Base-by-base conservation (phyloP, 1,284 basidiomycete species). In the Leccinum subspadiceum region DNA sequence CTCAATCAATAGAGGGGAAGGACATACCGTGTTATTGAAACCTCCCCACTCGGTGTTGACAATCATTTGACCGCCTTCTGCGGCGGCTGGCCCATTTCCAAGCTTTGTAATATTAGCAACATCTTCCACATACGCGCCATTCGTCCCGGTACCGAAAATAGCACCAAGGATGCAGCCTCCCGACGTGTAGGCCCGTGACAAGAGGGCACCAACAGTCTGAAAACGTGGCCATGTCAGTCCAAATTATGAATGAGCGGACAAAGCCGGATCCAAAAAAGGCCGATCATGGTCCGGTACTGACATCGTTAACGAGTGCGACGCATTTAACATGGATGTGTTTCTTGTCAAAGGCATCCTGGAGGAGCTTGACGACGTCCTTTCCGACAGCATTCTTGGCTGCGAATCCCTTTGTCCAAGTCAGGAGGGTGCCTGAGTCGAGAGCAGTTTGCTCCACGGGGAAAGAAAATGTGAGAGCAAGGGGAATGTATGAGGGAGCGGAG, bases 331-430 rank as follows among this genome's bases (percentile, higher is more conserved):
- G 94, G 70, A 98, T 88, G 69, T 96, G 92, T 76, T 96, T 96
- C 68, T 90, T 79, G 77, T 98, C 89, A 67, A 99, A 92, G 1
- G 96, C 92, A 67, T 96, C 90, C 75, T 99, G 97, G 20, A 99
- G 80, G 31, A 98, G 81, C 68, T 89, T 84, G 24, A 98, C 94
- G 29, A 98, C 89, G 72, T 99, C 97, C 66, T 95, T 83, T 44
- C 96, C 96, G 52, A 96, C 78, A 0, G 96, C 96, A 71, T 95
- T 92, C 74, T 88, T 94, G 15, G 93, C 93, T 17, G 89, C 78
- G 74, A 97, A 98, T 4, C 95, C 94, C 76, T 98, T 98, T n/a
- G 95, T 97, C 95, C 96, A 98, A 2, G 92, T 95, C 51, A 98
- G 79, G 60, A 99, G 88, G 62, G 88, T 93, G 2, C 97, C 96